Conservation (phyloP, 225 moss, liverwort and hornwort species). For the Physcomitrium patens region DNA sequence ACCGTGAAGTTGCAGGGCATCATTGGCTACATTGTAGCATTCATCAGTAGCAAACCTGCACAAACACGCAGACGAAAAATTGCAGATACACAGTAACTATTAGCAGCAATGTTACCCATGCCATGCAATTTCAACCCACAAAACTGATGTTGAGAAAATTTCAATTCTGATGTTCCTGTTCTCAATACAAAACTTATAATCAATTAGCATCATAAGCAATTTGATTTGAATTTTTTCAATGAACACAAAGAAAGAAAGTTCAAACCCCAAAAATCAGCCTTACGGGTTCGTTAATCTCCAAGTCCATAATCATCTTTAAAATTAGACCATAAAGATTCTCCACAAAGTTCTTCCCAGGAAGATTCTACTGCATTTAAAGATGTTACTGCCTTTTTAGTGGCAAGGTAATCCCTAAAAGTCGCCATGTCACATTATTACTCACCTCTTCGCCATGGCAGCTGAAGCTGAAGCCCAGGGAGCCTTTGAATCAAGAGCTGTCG, state of each 20-base stretch:
- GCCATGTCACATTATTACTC: constrained; percentile 7
- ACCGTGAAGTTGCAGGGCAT: constrained; percentile 96
- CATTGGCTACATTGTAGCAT: constrained; percentile 83
- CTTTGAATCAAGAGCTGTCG: constrained; percentile 84
- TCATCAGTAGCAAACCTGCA: constrained; percentile 90
- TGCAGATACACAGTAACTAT: constrained; percentile 7
- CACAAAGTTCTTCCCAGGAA: background rate
- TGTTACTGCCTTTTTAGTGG: background rate
- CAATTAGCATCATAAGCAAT: constrained; percentile 6
- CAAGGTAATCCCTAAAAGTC: background rate
- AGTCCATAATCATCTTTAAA: background rate
- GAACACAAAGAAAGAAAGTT: background rate
- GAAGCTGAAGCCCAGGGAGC: constrained; percentile 84
- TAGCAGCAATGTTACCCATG: background rate
- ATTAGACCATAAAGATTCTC: background rate
- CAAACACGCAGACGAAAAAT: constrained; percentile 11
- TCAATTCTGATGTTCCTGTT: constrained; percentile 11
- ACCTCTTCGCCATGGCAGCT: constrained; percentile 99
- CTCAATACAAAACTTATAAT: background rate
- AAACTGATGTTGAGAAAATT: constrained; percentile 12
- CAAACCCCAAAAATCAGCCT: background rate
- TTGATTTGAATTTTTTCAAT: constrained; percentile 16
- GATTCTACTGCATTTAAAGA: background rate
- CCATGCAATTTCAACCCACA: constrained; percentile 13
- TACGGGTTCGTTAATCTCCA: background rate